Evolutionary conservation across 2,329 filamentous ascomycete species (phyloP).

Genomic region (Onygenales sp.): DNA sequence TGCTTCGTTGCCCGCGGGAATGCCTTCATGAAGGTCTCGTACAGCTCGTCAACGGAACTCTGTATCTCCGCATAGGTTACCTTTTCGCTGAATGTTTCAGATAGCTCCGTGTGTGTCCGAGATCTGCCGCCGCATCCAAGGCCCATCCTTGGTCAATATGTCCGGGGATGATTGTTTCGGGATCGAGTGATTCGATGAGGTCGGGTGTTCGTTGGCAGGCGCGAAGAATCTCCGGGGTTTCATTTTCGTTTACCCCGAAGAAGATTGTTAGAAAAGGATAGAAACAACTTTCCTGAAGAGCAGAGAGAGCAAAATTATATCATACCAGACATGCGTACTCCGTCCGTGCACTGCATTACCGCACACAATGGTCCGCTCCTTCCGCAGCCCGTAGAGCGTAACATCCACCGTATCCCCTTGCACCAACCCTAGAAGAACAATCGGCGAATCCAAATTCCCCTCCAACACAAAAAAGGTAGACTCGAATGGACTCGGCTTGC

Average conservation of each 20-base stretch:
- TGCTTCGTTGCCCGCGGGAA: conserved; percentile 22
- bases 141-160: conserved; percentile 21
- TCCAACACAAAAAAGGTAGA: conserved; percentile 22
- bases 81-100: conserved; percentile 19
- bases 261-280: neutral
- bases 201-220: conserved; percentile 18
- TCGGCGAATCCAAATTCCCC: conserved; percentile 15
- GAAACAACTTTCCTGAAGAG: neutral
- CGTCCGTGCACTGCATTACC: conserved; percentile 22
- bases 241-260: conserved; percentile 19
- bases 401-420: conserved; percentile 24
- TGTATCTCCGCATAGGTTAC: conserved; percentile 19
- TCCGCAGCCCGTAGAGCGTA: conserved; percentile 22
- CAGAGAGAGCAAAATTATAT: conserved; percentile 2
- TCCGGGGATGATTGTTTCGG: conserved; percentile 20
- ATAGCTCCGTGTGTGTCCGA: conserved; percentile 22
- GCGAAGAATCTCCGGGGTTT: conserved; percentile 17
- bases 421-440: conserved; percentile 21
- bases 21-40: conserved; percentile 19
- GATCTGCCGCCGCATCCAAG: conserved; percentile 17
- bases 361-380: conserved; percentile 17
- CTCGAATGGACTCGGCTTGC: conserved; percentile 18
- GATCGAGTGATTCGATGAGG: conserved; percentile 19
- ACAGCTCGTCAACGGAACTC: conserved; percentile 20
- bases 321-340: conserved; percentile 22